Percentiles rank a stretch among this genome's conserved stretches.
These are phyloP conservation scores for Lobosporangium transversale DNA, from an alignment of 192 early-diverging fungal species.

Conservation along the genomic window DNA sequence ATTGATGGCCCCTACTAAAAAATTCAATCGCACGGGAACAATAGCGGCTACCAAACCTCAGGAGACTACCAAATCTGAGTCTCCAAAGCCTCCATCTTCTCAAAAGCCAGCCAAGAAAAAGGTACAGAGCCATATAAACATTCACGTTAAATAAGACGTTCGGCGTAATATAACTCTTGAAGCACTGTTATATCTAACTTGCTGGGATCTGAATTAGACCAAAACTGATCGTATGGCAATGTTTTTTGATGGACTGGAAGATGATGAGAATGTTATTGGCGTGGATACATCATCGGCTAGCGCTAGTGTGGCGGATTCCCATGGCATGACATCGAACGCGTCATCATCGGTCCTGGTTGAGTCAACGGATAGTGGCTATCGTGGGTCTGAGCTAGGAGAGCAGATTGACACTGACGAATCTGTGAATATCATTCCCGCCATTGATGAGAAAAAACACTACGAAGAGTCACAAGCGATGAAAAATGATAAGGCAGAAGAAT, in stretches of 20 bases:
- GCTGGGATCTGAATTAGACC: no score
- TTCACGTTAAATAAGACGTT: no score
- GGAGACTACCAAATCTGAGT: neutral
- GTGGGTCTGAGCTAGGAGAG: no score
- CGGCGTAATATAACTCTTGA: no score
- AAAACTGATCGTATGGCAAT: constrained; percentile 45
- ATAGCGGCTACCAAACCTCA: neutral
- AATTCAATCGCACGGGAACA: neutral
- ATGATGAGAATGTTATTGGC: constrained; percentile 11
- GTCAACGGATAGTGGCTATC: no score
- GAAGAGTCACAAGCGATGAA: neutral
- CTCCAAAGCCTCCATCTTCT: neutral
- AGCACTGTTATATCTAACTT: no score
- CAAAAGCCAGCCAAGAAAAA: constrained; percentile 39
- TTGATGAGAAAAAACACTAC: neutral
- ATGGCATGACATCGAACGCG: neutral
- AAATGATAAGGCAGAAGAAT: neutral
- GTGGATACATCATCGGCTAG: neutral
- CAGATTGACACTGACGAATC: neutral
- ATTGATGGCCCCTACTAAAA: constrained; percentile 16
- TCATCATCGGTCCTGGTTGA: neutral
- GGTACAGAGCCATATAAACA: constrained; percentile 7
- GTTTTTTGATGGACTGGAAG: constrained; percentile 46
- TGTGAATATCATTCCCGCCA: neutral
- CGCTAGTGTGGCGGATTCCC: neutral